Conservation (phyloP, 164 flowering plant species). For the Vitis labrusca region DNA sequence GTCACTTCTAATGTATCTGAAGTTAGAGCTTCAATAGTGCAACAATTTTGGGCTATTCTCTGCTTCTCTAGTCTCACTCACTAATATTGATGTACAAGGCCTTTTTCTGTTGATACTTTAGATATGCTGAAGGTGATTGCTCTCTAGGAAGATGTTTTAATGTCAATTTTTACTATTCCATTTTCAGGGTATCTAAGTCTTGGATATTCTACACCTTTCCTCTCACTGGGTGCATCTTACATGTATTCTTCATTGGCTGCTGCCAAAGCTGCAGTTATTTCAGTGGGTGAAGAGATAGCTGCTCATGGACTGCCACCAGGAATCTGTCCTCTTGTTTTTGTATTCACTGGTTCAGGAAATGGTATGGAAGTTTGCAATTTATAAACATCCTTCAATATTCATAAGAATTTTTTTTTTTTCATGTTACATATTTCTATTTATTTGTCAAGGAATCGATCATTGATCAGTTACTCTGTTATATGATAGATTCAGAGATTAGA, state of each 20-base stretch:
- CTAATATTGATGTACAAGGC: not conserved
- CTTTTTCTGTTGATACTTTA: not conserved
- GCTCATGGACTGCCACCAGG: conserved; percentile 81
- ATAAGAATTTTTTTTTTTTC: no score
- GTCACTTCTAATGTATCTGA: not conserved
- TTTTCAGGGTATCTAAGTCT: conserved; percentile 80
- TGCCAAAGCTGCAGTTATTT: conserved; percentile 94
- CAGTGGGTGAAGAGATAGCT: conserved; percentile 95
- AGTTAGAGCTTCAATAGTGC: not conserved
- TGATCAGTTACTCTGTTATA: no score
- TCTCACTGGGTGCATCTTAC: conserved; percentile 87
- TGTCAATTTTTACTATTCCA: not conserved
- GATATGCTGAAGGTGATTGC: not conserved
- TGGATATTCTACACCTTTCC: conserved; percentile 97
- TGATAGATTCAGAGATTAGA: no score
- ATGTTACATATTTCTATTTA: no score
- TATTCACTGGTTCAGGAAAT: conserved; percentile 95
- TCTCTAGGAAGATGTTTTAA: not conserved
- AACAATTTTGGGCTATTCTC: not conserved
- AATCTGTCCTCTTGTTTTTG: conserved; percentile 86
- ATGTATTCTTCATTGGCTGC: conserved; percentile 96
- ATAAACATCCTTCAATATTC: no score
- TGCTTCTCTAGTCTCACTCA: not conserved
- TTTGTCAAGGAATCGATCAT: no score
- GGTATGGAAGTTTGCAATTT: conserved; percentile 42